Evolutionary conservation across 179 eudicot species (phyloP), one percentile per base, ranked within the genome.

Genomic region (Sideroxylon spinosum): DNA sequence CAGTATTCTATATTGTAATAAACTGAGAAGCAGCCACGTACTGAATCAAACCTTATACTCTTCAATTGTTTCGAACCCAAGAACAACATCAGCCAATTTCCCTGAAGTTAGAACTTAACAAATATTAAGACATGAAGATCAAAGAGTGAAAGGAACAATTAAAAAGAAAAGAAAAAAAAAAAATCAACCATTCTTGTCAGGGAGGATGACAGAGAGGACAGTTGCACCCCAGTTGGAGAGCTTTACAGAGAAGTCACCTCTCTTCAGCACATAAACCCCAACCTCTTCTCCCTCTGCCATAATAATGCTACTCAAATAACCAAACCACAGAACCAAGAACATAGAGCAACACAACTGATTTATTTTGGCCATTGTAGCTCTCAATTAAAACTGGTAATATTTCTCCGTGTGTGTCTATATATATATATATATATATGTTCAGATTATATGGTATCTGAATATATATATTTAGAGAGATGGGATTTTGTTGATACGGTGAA

Each of bases 161-260:
- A 79, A 26, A 20, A 6, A 48, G 7, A 46, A 9, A 44, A 13
- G 22, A 73, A 13, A 70, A 16, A 20, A 1, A n/a, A 67, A 23
- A 44, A 37, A 11, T n/a, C 56, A 13, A 93, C 97, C 97, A 79
- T 86, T 61, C 80, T 82, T 86, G 70, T 93, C 96, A 9, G 97
- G 96, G 53, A 86, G 76, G 0, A 83, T 1, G 60, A 91, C 72
- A 7, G 93, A 88, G 17, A 91, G 75, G 23, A 90, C 77, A 28
- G 86, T 87, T 7, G 97, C 97, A 32, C 97, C 96, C 79, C 68
- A 89, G 66, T 93, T 93, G 23, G 97, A 87, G 83, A 93, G 79
- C 74, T 87, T 89, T 49, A 90, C 73, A n/a, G 91, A 81, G 71
- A 91, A 83, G 76, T 89, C 72, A 6, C 90, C 90, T 32, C 50